Conservation (phyloP, 2,329 filamentous ascomycete genomes). For the Ceratocystis cubensis region DNA sequence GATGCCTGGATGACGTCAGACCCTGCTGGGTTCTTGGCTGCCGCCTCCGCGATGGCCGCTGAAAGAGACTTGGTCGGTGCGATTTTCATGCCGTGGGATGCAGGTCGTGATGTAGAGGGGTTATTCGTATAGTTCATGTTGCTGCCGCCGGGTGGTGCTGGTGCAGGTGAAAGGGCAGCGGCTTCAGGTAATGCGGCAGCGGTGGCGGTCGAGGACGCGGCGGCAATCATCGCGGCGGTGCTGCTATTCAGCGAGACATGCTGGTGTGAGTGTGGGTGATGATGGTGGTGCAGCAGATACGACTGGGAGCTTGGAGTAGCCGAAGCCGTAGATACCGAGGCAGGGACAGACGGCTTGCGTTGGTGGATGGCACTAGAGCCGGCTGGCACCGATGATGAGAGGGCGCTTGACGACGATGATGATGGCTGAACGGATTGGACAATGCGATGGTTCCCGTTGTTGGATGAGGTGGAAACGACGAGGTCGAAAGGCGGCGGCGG, state of each 20-base stretch:
- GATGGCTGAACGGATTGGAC: neutral
- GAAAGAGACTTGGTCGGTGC: slow-evolving; percentile 18
- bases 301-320: neutral
- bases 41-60: slow-evolving; percentile 17
- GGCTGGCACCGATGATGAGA: neutral
- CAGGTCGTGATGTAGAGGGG: neutral
- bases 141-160: neutral
- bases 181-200: neutral
- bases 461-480: slow-evolving; percentile 3
- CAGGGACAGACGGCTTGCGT: neutral
- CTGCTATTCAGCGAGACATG: slow-evolving; percentile 7
- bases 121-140: neutral
- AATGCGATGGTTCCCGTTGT: neutral
- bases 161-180: neutral
- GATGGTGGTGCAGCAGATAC: neutral
- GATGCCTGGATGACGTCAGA: slow-evolving; percentile 25
- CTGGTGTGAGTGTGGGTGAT: neutral
- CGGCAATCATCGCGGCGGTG: slow-evolving; percentile 1
- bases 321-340: neutral
- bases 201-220: slow-evolving; percentile 6
- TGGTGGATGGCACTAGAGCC: neutral
- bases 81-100: slow-evolving; percentile 15
- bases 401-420: neutral
- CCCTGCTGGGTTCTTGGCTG: slow-evolving; percentile 11
- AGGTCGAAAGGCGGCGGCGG: slow-evolving; percentile 19